A percentile compares a stretch with the other conserved stretches of the same genome.
Conservation (phyloP, 106 monocot genomes). For the Narthecium ossifragum region DNA sequence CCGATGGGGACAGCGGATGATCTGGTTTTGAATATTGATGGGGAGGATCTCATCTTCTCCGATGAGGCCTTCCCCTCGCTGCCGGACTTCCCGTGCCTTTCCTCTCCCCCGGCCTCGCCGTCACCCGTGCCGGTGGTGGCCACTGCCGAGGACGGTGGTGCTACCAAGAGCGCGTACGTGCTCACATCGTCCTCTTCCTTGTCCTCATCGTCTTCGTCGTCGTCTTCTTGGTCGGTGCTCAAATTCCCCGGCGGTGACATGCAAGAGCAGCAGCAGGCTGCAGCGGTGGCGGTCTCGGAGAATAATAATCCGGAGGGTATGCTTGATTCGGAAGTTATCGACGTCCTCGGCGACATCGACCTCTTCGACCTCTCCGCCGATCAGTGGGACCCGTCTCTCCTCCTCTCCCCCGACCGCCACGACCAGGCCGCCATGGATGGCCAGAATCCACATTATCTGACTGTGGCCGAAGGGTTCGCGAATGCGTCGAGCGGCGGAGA, state of each 20-base stretch:
- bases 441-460: no score
- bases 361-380: conserved; percentile 20
- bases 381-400: conserved; percentile 27
- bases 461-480: not conserved
- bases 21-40: conserved; percentile 22
- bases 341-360: conserved; percentile 29
- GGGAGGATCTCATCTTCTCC: conserved; percentile 44
- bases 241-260: conserved; percentile 1
- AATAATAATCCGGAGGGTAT: not conserved
- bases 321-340: not conserved
- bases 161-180: no score
- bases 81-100: conserved; percentile 64
- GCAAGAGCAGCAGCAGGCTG: conserved; percentile 10
- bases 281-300: not conserved
- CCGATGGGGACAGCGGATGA: conserved; percentile 13
- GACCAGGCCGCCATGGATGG: no score
- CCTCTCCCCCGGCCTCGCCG: conserved; percentile 38
- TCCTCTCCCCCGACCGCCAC: conserved; percentile 30
- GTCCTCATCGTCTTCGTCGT: conserved; percentile 30
- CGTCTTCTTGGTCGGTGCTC: conserved; percentile 26
- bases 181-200: conserved; percentile 25
- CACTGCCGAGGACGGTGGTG: not conserved
- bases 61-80: conserved; percentile 69
- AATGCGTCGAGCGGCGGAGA: not conserved
- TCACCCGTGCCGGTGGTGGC: conserved; percentile 16